Conservation (phyloP, 2,329 filamentous ascomycete species). For the Penicillium oxalicum region DNA sequence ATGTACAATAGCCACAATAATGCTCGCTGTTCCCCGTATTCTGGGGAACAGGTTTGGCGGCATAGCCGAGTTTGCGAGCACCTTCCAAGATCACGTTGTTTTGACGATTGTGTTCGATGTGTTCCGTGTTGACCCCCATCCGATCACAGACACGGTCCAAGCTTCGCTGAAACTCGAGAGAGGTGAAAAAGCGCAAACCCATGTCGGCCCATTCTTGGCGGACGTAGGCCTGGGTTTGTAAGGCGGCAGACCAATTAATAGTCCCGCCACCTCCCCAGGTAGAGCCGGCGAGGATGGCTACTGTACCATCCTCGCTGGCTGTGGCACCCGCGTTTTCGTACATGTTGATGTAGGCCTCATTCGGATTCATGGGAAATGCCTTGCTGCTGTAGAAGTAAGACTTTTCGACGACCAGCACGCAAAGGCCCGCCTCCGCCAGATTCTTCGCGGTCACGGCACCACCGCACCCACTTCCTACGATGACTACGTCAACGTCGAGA, state of each 20-base stretch:
- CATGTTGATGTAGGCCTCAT: slow-evolving; percentile 55
- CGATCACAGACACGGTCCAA: slow-evolving; percentile 71
- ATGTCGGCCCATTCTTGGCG: slow-evolving; percentile 71
- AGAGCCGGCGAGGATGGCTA: slow-evolving; percentile 61
- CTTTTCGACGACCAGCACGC: slow-evolving; percentile 77
- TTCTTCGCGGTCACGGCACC: slow-evolving; percentile 77
- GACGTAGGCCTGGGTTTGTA: slow-evolving; percentile 68
- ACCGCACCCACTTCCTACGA: slow-evolving; percentile 83
- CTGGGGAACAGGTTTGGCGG: slow-evolving; percentile 64
- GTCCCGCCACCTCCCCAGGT: slow-evolving; percentile 83
- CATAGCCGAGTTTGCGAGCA: slow-evolving; percentile 65
- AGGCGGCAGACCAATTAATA: slow-evolving; percentile 71
- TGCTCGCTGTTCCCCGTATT: slow-evolving; percentile 72
- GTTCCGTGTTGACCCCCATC: slow-evolving; percentile 66
- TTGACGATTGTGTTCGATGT: slow-evolving; percentile 65
- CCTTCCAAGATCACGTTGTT: slow-evolving; percentile 72
- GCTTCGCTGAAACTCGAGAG: slow-evolving; percentile 66
- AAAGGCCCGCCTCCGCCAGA: slow-evolving; percentile 67
- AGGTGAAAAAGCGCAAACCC: slow-evolving; percentile 68
- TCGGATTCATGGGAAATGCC: slow-evolving; percentile 67
- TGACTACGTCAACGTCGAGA: slow-evolving; percentile 73
- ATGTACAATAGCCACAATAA: slow-evolving; percentile 62
- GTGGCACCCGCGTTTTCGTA: slow-evolving; percentile 62
- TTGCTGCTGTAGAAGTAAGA: slow-evolving; percentile 67
- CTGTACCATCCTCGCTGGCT: slow-evolving; percentile 51